phyloP scores from a whole-genome alignment of 2,329 filamentous ascomycete genomes.

The Scopulariopsis brevicaulis region DNA sequence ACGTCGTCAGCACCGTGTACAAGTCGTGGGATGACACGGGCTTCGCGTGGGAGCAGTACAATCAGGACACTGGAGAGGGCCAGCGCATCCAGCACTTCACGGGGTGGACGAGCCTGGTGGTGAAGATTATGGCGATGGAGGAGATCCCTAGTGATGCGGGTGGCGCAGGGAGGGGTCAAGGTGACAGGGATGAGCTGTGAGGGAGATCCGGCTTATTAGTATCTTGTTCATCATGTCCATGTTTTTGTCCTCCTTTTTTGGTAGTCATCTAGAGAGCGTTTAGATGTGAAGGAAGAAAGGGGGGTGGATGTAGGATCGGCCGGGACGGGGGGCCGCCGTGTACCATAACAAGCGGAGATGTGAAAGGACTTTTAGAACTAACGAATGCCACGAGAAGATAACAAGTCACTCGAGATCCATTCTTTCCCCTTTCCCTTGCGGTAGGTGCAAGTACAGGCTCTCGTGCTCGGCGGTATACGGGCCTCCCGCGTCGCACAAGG shows the following conservation, averaged over 20 bases:
- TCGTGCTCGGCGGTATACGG: background rate
- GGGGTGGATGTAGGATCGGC: background rate
- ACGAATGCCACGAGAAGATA: background rate
- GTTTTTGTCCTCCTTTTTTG: background rate
- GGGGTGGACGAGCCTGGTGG: conserved; percentile 95
- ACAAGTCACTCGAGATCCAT: background rate
- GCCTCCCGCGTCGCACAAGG: background rate
- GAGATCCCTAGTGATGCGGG: background rate
- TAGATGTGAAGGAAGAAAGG: background rate
- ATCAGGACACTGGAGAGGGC: conserved; percentile 83
- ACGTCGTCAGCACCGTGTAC: conserved; percentile 82
- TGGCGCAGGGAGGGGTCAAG: background rate
- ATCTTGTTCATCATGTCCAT: too few relatives aligned
- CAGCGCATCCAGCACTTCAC: conserved; percentile 97
- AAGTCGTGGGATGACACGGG: conserved; percentile 81
- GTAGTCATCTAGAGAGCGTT: background rate
- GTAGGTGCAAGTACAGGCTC: background rate
- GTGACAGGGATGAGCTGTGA: conserved; percentile 2
- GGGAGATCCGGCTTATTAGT: background rate
- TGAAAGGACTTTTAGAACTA: background rate
- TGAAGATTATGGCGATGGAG: conserved; percentile 95
- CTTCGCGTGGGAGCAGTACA: conserved; percentile 98
- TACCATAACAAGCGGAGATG: background rate
- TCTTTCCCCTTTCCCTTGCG: background rate
- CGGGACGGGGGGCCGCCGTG: background rate